Evolutionary conservation across 2,329 filamentous ascomycete species (phyloP), one percentile per base, ranked within the genome.

Genomic region (Colletotrichum shisoi): DNA sequence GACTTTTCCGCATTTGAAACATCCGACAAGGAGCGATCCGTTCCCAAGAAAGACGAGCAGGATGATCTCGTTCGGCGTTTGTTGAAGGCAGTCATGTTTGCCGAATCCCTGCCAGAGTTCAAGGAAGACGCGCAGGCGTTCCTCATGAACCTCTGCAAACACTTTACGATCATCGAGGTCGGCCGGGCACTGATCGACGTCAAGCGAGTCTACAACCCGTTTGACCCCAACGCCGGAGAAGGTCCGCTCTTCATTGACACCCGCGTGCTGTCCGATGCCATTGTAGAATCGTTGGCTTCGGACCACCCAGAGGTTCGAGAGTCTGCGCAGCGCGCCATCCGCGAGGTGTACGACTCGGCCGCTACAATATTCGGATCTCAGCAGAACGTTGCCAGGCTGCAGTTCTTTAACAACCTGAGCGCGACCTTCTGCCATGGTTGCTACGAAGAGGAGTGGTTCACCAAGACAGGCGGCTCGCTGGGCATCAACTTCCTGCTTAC

Each of bases 391-490:
- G 87, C 91, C 40, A 89, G 88, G 63, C 84, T 99, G 9, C 88
- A 90, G 0, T 92, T 99, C 78, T 99, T 99, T 79, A 85, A 85
- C 66, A 89, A 94, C 73, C 83, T 99, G 6, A 90, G 91, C 45
- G 91, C 88, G 68, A 89, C 89, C 0, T 97, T 98, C 76, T 95
- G 92, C 72, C 95, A 99, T 76, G 93, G 92, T 71, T 99, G 95
- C 76, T 94, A 97, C 73, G 93, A 95, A 73, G 94, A 99, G 76
- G 95, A 99, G 73, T 99, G 96, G 95, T 99, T 97, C 75, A 94
- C 94, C 59, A 99, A 99, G 79, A 91, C 93, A 44, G 95, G 94
- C 56, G 95, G 95, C 45, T 94, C 91, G 61, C 81, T 94, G 21
- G 96, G 96, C 62, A 97, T 99, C 73, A 90, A 92, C 73, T 89